A percentile compares a stretch with the other conserved stretches of the same genome.
Conservation (phyloP, 371 early-diverging fungal genomes). For the Haplosporangium sp. region DNA sequence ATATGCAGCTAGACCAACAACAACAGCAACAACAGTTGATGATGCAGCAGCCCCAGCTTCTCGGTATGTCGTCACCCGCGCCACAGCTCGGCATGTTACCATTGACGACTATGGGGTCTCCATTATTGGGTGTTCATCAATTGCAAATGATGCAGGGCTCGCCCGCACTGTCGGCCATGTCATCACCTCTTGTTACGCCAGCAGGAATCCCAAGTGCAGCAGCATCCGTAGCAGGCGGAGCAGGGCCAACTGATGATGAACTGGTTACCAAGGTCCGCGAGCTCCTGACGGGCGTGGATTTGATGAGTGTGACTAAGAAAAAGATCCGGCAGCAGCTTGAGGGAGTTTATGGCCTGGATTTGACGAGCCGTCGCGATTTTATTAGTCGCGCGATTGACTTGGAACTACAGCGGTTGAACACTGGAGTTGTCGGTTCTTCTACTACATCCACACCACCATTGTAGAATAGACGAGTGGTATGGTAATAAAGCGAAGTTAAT, state of each 20-base stretch:
- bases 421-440: neutral
- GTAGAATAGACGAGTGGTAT: conserved; percentile 13
- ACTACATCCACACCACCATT: conserved; percentile 6
- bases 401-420: conserved; percentile 59
- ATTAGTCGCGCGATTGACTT: conserved; percentile 89
- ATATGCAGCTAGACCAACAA: conserved; percentile 16
- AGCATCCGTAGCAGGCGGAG: conserved; percentile 7
- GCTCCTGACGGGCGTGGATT: conserved; percentile 78
- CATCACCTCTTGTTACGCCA: conserved; percentile 10
- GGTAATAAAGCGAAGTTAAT: too few relatives aligned
- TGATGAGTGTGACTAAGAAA: conserved; percentile 86
- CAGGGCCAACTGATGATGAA: conserved; percentile 79
- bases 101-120: conserved; percentile 23
- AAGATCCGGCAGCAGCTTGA: conserved; percentile 87
- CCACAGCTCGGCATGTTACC: conserved; percentile 5
- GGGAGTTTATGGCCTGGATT: conserved; percentile 79
- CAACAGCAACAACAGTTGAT: conserved; percentile 25
- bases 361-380: conserved; percentile 81
- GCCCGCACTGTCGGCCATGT: conserved; percentile 11
- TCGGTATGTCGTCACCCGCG: conserved; percentile 7
- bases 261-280: conserved; percentile 78
- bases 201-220: neutral
- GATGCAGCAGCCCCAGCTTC: conserved; percentile 10
- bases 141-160: conserved; percentile 26
- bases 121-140: conserved; percentile 19